Conservation (phyloP, 2,329 filamentous ascomycete species). For the Hymenotorrendiella dingleyae region DNA sequence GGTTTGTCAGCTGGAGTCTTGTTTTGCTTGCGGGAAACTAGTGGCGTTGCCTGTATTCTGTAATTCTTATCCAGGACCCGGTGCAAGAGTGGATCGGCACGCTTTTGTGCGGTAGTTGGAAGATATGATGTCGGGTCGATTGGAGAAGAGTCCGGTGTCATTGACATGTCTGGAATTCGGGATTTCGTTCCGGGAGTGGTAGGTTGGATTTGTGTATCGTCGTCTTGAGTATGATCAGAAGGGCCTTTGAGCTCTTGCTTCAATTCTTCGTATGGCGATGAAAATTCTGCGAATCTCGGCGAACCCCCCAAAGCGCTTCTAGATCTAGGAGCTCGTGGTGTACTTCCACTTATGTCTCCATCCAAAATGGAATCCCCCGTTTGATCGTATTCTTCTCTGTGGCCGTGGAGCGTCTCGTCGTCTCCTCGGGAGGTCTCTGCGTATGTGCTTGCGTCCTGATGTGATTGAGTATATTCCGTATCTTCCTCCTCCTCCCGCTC, state of each 20-base stretch:
- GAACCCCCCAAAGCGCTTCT: constrained; percentile 38
- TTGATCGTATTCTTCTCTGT: constrained; percentile 28
- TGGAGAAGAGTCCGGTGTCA: constrained; percentile 56
- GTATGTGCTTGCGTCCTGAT: constrained; percentile 28
- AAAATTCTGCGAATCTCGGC: constrained; percentile 57
- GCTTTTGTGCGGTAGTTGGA: constrained; percentile 31
- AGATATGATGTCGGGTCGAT: constrained; percentile 43
- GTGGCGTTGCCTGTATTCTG: constrained; percentile 85
- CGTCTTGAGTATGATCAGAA: constrained; percentile 33
- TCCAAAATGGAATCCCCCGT: constrained; percentile 63
- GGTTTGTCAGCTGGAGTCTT: constrained; percentile 28
- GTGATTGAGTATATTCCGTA: constrained; percentile 34
- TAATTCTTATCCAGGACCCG: constrained; percentile 94
- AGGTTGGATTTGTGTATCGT: constrained; percentile 34
- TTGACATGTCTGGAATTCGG: constrained; percentile 55
- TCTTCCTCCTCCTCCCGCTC: constrained; percentile 61
- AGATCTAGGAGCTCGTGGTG: constrained; percentile 52
- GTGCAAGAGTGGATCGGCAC: constrained; percentile 72
- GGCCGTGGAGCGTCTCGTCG: constrained; percentile 26
- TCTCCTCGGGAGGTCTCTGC: constrained; percentile 33
- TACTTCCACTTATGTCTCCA: constrained; percentile 58
- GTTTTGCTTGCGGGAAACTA: constrained; percentile 45
- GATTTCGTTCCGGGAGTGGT: constrained; percentile 34
- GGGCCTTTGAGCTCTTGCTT: constrained; percentile 55
- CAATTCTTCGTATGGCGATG: constrained; percentile 71